Conservation (phyloP, 805 yeast species). For the Komagataella pseudopastoris region DNA sequence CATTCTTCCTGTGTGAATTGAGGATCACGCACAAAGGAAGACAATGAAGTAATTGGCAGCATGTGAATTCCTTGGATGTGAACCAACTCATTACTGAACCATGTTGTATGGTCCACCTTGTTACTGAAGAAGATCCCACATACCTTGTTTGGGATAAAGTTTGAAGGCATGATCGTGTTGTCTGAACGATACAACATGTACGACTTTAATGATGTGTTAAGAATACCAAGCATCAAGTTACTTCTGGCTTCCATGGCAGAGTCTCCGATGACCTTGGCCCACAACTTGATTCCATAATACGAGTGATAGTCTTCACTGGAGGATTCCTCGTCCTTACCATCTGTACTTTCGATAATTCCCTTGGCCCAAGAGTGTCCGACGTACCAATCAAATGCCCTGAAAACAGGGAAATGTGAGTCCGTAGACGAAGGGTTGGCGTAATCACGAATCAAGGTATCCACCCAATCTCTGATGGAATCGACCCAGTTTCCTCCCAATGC, state of each 20-base stretch:
- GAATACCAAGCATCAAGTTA: constrained; percentile 45
- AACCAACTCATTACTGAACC: constrained; percentile 56
- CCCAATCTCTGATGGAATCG: constrained; percentile 33
- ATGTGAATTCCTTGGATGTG: constrained; percentile 74
- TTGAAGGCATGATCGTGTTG: constrained; percentile 43
- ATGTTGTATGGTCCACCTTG: constrained; percentile 61
- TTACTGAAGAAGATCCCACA: constrained; percentile 67
- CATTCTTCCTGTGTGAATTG: constrained; percentile 52
- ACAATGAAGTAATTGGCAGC: constrained; percentile 57
- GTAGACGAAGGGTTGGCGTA: constrained; percentile 42
- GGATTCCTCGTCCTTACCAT: constrained; percentile 69
- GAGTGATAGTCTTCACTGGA: constrained; percentile 66
- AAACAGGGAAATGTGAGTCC: constrained; percentile 51
- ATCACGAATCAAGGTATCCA: constrained; percentile 46
- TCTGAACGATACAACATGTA: constrained; percentile 41
- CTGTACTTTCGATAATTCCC: constrained; percentile 57
- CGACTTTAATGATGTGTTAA: constrained; percentile 36
- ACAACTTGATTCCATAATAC: constrained; percentile 52
- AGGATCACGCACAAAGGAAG: constrained; percentile 45
- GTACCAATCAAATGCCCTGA: constrained; percentile 61
- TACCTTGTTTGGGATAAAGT: constrained; percentile 46
- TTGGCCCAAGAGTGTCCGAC: constrained; percentile 74
- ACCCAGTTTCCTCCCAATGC: constrained; percentile 43
- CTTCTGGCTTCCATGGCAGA: constrained; percentile 37
- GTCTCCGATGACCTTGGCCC: constrained; percentile 46